These are phyloP conservation scores for Paramecium caudatum DNA, from an alignment of 73 alveolate genomes.

Conservation along the genomic window DNA sequence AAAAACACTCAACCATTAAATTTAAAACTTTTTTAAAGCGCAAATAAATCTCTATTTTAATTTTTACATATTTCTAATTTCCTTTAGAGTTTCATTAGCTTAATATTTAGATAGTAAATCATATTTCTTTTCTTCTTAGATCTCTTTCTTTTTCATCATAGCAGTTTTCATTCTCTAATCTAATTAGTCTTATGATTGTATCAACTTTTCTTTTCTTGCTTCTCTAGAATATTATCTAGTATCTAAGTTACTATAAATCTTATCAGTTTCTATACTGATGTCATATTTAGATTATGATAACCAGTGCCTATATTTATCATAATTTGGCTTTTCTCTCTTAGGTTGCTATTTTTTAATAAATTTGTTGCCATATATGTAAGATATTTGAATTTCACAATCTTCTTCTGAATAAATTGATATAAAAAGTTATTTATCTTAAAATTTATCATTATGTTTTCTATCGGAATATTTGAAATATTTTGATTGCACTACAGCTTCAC, in stretches of 20 bases:
- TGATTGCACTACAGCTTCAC: constrained; percentile 45
- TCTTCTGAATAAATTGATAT: constrained; percentile 53
- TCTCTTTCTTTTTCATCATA: constrained; percentile 16
- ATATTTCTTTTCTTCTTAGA: constrained; percentile 18
- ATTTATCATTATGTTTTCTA: constrained; percentile 28
- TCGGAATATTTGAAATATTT: constrained; percentile 61
- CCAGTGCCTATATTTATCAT: constrained; percentile 45
- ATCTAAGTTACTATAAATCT: constrained; percentile 28
- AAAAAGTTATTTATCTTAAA: neutral
- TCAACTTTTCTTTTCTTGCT: neutral
- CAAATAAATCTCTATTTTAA: neutral
- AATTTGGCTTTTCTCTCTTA: constrained; percentile 43
- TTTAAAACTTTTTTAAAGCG: neutral
- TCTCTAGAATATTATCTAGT: constrained; percentile 29
- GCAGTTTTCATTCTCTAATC: constrained; percentile 46
- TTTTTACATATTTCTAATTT: constrained; percentile 31
- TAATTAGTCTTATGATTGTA: neutral
- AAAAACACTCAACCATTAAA: neutral
- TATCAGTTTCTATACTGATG: constrained; percentile 24
- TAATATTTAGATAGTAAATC: constrained; percentile 27
- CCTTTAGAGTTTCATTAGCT: constrained; percentile 56
- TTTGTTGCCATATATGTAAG: constrained; percentile 27
- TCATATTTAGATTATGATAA: neutral
- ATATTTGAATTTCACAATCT: neutral
- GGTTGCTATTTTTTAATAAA: neutral